Evolutionary conservation across 2,329 filamentous ascomycete species (phyloP).

Genomic region (Clarireedia monteithiana): DNA sequence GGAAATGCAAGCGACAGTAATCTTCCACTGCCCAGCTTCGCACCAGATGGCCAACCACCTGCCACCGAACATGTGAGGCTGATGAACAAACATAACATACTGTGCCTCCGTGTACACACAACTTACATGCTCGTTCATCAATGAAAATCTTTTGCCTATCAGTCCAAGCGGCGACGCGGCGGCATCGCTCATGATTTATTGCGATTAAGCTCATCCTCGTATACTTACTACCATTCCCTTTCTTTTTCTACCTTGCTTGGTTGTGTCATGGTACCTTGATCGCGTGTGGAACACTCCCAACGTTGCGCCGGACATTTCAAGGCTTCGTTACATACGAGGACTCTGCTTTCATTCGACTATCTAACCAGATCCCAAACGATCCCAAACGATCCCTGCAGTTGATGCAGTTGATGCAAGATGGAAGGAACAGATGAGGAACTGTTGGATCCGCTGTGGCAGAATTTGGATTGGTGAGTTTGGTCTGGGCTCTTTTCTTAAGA

Average conservation of each 20-base stretch:
- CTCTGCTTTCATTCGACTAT: neutral
- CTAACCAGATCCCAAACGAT: no score
- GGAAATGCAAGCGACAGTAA: neutral
- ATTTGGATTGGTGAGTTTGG: slow-evolving; percentile 26
- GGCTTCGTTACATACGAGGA: neutral
- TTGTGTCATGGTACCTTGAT: neutral
- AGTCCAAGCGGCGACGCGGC: neutral
- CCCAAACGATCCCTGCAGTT: no score
- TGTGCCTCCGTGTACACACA: no score
- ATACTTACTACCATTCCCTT: neutral
- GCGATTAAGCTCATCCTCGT: neutral
- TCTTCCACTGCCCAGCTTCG: neutral
- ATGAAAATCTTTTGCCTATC: neutral
- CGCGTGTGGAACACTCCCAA: neutral
- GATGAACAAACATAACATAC: neutral
- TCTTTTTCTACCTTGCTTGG: neutral
- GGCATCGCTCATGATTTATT: neutral
- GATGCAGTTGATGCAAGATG: slow-evolving; percentile 25
- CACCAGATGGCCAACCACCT: neutral
- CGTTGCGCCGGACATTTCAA: slow-evolving; percentile 1
- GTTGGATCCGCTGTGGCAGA: slow-evolving; percentile 27
- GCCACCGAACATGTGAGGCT: slow-evolving; percentile 2
- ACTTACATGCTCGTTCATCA: neutral
- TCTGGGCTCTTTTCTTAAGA: neutral
- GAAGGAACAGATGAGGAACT: slow-evolving; percentile 44